Conservation (phyloP, 805 yeast species). For the Pichia phayaonensis region DNA sequence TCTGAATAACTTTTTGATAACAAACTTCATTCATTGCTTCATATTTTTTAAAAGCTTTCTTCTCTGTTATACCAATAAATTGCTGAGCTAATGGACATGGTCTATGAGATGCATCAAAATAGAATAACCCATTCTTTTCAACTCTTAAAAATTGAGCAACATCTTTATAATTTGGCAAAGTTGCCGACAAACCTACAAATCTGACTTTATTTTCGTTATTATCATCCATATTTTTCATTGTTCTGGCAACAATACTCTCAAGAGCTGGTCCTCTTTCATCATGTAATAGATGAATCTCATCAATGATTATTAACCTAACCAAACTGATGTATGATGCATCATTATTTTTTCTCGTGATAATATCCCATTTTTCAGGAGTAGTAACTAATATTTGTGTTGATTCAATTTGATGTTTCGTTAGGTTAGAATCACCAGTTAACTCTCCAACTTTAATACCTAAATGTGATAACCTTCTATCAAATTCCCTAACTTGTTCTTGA, state of each 20-base stretch:
- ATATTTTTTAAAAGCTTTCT: conserved; percentile 65
- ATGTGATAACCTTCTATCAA: conserved; percentile 56
- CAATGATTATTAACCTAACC: conserved; percentile 71
- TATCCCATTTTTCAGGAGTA: conserved; percentile 98
- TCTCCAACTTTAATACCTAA: conserved; percentile 73
- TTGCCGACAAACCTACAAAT: conserved; percentile 84
- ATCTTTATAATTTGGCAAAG: conserved; percentile 81
- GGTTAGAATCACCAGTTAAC: conserved; percentile 80
- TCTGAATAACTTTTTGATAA: conserved; percentile 67
- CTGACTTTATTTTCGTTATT: conserved; percentile 42
- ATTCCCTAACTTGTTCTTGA: conserved; percentile 88
- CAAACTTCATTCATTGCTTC: conserved; percentile 89
- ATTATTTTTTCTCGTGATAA: conserved; percentile 74
- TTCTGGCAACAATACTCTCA: conserved; percentile 79
- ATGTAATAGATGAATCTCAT: conserved; percentile 87
- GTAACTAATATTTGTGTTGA: conserved; percentile 82
- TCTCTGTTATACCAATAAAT: conserved; percentile 81
- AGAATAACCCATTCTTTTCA: conserved; percentile 58
- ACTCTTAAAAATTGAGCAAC: conserved; percentile 79
- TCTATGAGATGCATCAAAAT: conserved; percentile 74
- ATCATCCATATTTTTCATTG: conserved; percentile 41
- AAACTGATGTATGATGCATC: conserved; percentile 57
- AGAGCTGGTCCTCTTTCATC: conserved; percentile 94
- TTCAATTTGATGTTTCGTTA: conserved; percentile 66
- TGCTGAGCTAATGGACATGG: conserved; percentile 92